These are phyloP conservation scores for Cyberlindnera japonica DNA, from an alignment of 805 yeast genomes.

Conservation along the genomic window DNA sequence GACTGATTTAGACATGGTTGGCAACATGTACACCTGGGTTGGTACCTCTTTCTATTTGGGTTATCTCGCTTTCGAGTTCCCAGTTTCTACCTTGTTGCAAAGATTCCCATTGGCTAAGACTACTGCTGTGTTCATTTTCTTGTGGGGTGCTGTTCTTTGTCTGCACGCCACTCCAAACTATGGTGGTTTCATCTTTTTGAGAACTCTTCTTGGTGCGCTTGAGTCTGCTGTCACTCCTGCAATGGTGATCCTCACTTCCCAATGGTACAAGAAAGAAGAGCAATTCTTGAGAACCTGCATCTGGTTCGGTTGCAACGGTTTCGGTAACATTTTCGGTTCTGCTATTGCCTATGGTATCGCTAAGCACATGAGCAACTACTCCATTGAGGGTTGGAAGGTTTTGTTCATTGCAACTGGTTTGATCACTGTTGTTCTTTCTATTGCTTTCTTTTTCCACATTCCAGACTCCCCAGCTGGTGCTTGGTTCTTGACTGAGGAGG, in stretches of 20 bases:
- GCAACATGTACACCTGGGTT: constrained; percentile 47
- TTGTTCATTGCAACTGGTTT: constrained; percentile 57
- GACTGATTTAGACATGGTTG: constrained; percentile 43
- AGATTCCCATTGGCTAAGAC: constrained; percentile 53
- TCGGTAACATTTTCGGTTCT: constrained; percentile 45
- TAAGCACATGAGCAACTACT: constrained; percentile 32
- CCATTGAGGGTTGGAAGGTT: constrained; percentile 55
- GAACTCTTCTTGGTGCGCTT: constrained; percentile 47
- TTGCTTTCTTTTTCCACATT: constrained; percentile 42
- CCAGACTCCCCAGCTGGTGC: constrained; percentile 55
- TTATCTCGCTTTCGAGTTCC: constrained; percentile 53
- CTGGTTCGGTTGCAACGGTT: constrained; percentile 43
- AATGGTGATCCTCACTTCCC: constrained; percentile 50
- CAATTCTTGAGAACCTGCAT: constrained; percentile 40
- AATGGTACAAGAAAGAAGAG: constrained; percentile 50
- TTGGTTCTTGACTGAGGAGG: constrained; percentile 44
- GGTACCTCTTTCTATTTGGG: constrained; percentile 62
- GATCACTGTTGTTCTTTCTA: constrained; percentile 50
- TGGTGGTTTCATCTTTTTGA: constrained; percentile 39
- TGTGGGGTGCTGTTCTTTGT: constrained; percentile 58
- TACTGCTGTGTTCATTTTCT: constrained; percentile 41
- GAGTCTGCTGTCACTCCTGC: constrained; percentile 56
- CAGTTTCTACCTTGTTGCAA: constrained; percentile 46
- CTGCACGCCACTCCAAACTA: constrained; percentile 40
- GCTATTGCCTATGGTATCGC: constrained; percentile 53